These are phyloP conservation scores for Xerocomus spinulosus DNA, from an alignment of 768 basidiomycete genomes.

Conservation along the genomic window DNA sequence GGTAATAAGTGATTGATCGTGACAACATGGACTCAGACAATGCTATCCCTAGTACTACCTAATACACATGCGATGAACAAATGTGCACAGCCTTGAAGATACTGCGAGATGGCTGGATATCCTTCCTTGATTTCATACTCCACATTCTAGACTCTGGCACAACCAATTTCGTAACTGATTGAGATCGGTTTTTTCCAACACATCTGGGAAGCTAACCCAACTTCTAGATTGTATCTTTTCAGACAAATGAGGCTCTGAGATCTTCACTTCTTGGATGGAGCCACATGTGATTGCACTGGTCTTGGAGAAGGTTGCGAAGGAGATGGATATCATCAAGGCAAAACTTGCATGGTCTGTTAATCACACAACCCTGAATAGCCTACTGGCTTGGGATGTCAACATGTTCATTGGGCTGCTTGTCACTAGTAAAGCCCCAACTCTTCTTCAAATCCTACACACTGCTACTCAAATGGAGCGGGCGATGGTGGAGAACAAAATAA, in stretches of 20 bases:
- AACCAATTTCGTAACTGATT: too few species aligned
- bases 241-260: background rate
- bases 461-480: background rate
- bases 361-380: background rate
- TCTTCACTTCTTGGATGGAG: background rate
- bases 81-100: too few species aligned
- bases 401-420: background rate
- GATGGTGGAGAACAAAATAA: background rate
- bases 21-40: too few species aligned
- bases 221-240: background rate
- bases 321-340: slow-evolving; percentile 1
- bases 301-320: background rate
- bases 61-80: too few species aligned
- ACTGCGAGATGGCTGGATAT: too few species aligned
- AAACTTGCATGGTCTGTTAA: background rate
- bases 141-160: too few species aligned
- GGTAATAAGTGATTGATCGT: too few species aligned
- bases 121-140: too few species aligned
- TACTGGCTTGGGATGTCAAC: slow-evolving; percentile 1
- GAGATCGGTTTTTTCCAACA: too few species aligned
- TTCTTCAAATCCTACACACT: background rate
- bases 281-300: background rate
- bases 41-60: too few species aligned
- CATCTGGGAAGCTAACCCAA: background rate
- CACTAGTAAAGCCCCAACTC: background rate